phyloP scores from a whole-genome alignment of 176 grass and related monocot species.

The Aegilops longissima region DNA sequence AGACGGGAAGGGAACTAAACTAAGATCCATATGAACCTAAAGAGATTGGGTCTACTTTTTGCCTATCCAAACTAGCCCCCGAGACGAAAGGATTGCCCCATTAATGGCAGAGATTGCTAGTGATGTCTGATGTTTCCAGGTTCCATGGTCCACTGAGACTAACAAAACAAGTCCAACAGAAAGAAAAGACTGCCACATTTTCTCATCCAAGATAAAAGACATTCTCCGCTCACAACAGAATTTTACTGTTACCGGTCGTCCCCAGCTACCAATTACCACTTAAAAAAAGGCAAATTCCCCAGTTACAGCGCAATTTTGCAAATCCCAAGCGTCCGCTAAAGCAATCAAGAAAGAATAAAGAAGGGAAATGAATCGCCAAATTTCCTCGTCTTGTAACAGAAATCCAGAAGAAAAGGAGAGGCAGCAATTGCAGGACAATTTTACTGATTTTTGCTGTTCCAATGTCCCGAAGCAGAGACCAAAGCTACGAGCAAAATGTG shows the following conservation, averaged over 20 bases:
- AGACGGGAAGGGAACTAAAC: not conserved
- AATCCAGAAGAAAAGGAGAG: not conserved
- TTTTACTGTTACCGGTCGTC: conserved; percentile 8
- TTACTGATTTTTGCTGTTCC: not conserved
- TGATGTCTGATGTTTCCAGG: conserved; percentile 28
- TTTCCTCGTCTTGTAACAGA: not conserved
- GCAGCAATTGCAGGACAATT: not conserved
- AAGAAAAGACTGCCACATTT: conserved; percentile 32
- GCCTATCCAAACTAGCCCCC: not conserved
- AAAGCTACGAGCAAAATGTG: conserved; percentile 19
- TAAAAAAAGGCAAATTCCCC: conserved; percentile 6
- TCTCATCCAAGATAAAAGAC: conserved; percentile 32
- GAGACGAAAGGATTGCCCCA: not conserved
- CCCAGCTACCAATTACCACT: not conserved
- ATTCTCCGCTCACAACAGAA: conserved; percentile 29
- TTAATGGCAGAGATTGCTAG: conserved; percentile 16
- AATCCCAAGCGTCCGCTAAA: not conserved
- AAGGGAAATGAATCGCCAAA: not conserved
- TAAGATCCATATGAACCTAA: not conserved
- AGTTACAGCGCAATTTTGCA: conserved; percentile 5
- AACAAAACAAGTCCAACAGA: conserved; percentile 21
- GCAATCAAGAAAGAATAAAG: not conserved
- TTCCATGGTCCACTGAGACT: conserved; percentile 40
- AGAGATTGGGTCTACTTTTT: not conserved
- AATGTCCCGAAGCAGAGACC: not conserved